Evolutionary conservation across 139 green algal genomes (phyloP), one percentile per base, ranked within the genome.

Genomic region (Micractinium conductrix): DNA sequence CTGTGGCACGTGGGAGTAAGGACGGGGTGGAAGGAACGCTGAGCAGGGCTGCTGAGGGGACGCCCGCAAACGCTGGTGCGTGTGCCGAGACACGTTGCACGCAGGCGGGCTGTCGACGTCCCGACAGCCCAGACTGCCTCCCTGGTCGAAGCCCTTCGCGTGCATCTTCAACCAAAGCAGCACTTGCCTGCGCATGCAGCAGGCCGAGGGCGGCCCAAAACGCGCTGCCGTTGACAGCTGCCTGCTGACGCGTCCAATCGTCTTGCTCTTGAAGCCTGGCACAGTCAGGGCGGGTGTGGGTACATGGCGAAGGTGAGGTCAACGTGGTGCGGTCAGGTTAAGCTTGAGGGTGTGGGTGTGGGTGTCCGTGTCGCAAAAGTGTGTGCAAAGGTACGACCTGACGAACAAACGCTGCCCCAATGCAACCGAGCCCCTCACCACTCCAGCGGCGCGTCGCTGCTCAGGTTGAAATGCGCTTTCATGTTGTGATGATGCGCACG

Each of bases 241-340:
- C 62, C 17, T 85, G 72, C 55, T 78, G 53, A 26, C 42, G 45
- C 12, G 84, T 69, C 89, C 89, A 93, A 0, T 24, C 65, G 48
- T 94, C 84, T 87, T 94, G 91, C 24, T 81, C 45, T 33, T 83
- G 40, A 21, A 94, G 55, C 91, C 91, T 93, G 79, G 33, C 85
- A n/a, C n/a, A n/a, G n/a, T n/a, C n/a, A n/a, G n/a, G n/a, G n/a
- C n/a, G n/a, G n/a, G n/a, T n/a, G n/a, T n/a, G n/a, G n/a, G n/a
- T n/a, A n/a, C n/a, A n/a, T n/a, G n/a, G n/a, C n/a, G n/a, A n/a
- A n/a, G n/a, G n/a, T n/a, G n/a, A n/a, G n/a, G n/a, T n/a, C n/a
- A n/a, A n/a, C n/a, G n/a, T n/a, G n/a, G n/a, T n/a, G n/a, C n/a
- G n/a, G n/a, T n/a, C n/a, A n/a, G n/a, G n/a, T n/a, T n/a, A n/a